phyloP scores from a whole-genome alignment of 345 rosid genomes.

The Sonneratia caseolaris region DNA sequence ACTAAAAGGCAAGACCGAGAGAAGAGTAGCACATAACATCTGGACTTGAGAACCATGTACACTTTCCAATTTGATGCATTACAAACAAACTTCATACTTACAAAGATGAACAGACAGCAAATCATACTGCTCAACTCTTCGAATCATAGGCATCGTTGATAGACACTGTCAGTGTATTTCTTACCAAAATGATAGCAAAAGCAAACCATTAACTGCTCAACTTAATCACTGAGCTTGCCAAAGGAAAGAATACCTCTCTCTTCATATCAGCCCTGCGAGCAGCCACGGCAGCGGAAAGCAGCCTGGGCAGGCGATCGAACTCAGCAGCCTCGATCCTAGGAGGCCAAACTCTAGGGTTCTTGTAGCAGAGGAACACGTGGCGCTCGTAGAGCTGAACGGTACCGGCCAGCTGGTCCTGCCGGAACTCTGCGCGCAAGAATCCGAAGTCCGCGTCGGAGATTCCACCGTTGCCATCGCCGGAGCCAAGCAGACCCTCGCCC shows the following conservation, averaged over 20 bases:
- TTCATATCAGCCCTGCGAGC: conserved; percentile 57
- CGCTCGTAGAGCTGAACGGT: conserved; percentile 80
- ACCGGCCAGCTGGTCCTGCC: conserved; percentile 52
- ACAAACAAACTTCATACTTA: neutral
- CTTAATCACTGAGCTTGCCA: neutral
- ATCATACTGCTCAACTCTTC: neutral
- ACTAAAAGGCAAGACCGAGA: too few species aligned
- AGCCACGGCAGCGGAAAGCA: conserved; percentile 69
- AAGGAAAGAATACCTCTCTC: conserved; percentile 39
- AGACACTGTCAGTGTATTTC: neutral
- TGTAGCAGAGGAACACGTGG: conserved; percentile 87
- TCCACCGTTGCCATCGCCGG: conserved; percentile 17
- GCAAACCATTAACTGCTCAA: neutral
- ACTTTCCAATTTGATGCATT: neutral
- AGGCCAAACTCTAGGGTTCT: conserved; percentile 92
- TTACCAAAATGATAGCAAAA: conserved; percentile 1
- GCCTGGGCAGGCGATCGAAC: conserved; percentile 97
- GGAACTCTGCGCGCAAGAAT: conserved; percentile 70
- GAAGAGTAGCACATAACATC: too few species aligned
- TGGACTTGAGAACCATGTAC: neutral
- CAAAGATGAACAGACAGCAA: neutral
- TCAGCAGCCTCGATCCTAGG: conserved; percentile 94
- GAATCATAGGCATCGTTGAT: neutral
- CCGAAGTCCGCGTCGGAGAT: conserved; percentile 54
- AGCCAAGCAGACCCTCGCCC: conserved; percentile 52